Percentiles rank a stretch among this genome's conserved stretches.
Conservation (phyloP, 2,329 filamentous ascomycete genomes). For the Apiospora arundinis region DNA sequence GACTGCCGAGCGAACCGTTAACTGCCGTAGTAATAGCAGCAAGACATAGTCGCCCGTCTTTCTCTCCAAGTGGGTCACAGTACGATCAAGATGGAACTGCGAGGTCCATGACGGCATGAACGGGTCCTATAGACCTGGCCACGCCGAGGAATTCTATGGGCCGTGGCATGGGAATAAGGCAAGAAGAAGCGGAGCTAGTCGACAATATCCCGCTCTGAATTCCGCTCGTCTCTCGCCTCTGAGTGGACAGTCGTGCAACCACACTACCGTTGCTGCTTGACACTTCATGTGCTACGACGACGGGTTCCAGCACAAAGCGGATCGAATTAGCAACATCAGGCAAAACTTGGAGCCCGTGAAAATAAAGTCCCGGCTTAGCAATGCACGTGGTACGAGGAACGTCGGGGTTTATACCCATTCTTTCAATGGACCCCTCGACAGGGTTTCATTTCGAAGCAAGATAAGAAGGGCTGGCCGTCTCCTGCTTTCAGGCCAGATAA, state of each 20-base stretch:
- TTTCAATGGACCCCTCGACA: neutral
- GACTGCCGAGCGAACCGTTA: neutral
- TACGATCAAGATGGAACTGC: neutral
- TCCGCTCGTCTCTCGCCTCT: neutral
- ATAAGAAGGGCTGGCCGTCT: neutral
- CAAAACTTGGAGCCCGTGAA: neutral
- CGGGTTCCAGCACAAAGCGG: neutral
- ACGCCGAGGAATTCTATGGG: neutral
- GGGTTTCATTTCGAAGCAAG: neutral
- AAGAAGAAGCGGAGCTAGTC: slow-evolving; percentile 2
- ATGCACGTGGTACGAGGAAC: slow-evolving; percentile 8
- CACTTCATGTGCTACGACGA: neutral
- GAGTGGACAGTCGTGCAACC: neutral
- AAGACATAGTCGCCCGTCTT: neutral
- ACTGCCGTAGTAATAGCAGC: neutral
- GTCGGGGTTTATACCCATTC: slow-evolving; percentile 11
- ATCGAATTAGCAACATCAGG: neutral
- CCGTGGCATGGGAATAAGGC: neutral
- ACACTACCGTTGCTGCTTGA: neutral
- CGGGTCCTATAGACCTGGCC: neutral
- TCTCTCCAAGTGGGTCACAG: neutral
- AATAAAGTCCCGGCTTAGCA: slow-evolving; percentile 8
- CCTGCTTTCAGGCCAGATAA: neutral
- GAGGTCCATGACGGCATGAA: slow-evolving; percentile 11
- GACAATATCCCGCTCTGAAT: neutral